Conservation (phyloP, 192 early-diverging fungal species). For the Coemansia sp. region DNA sequence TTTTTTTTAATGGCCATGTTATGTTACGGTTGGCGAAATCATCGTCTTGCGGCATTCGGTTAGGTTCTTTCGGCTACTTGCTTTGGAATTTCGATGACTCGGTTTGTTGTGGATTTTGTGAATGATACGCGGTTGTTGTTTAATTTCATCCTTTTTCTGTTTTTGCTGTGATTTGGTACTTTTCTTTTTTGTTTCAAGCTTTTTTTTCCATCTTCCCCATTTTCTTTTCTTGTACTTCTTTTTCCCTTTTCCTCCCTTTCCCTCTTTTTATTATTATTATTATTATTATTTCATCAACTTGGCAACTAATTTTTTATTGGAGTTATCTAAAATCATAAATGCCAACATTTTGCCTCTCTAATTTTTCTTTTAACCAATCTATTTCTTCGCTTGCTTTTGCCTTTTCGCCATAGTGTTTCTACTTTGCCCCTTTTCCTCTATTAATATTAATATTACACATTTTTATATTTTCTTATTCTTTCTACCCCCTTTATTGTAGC, state of each 20-base stretch:
- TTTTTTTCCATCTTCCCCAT: conserved; percentile 1
- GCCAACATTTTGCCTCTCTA: conserved; percentile 2
- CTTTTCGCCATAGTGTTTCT: not conserved
- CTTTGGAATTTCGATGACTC: not conserved
- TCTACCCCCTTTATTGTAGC: not conserved
- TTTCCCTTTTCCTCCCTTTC: not conserved
- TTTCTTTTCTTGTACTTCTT: conserved; percentile 1
- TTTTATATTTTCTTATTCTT: not conserved
- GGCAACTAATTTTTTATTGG: not conserved
- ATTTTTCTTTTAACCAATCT: not conserved
- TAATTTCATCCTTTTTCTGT: not conserved
- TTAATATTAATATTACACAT: not conserved
- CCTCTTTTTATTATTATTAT: not conserved
- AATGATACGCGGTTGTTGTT: not conserved
- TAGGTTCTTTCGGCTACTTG: not conserved
- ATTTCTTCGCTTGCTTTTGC: not conserved
- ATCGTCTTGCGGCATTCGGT: not conserved
- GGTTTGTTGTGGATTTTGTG: not conserved
- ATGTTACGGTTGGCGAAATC: not conserved
- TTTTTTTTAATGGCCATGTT: not conserved
- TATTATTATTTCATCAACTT: not conserved
- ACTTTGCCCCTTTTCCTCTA: not conserved
- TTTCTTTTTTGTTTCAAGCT: not conserved
- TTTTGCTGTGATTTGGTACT: not conserved
- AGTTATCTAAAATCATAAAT: conserved; percentile 3